Evolutionary conservation across 2,329 filamentous ascomycete species (phyloP), one percentile per base, ranked within the genome.

Genomic region (Penicillium sumatraense): DNA sequence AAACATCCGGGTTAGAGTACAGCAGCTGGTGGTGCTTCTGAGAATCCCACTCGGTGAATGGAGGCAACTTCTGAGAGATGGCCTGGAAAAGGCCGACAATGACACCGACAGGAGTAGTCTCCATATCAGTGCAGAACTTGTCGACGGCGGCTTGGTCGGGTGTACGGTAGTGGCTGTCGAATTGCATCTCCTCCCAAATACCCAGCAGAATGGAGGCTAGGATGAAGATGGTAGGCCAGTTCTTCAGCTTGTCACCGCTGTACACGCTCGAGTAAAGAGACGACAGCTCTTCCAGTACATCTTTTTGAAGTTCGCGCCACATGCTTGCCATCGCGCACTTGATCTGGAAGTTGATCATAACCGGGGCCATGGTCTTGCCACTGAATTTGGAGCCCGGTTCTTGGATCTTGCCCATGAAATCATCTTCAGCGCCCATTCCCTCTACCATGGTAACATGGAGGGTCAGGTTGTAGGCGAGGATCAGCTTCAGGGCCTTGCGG

Each of bases 291-390:
- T 96, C 93, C 2, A 98, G 83, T 33, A 97, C 92, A 67, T 97
- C 93, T 80, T 96, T 96, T 75, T 97, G 93, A 54, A 98, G 82
- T 75, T 96, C 93, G 62, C 93, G 92, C 93, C 93, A 98, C 91
- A 97, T 96, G 69, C 96, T 92, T 63, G 93, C 93, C 78, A 98
- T 88, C 51, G 93, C 93, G 69, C 90, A 95, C 84, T 98, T 98
- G 81, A 98, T 92, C 80, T 97, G 91, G 85, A 97, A 97, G 82
- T 97, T 98, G 85, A 98, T 96, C 93, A 98, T 96, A 72, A 97
- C 93, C 11, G 93, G 93, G 14, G 93, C 93, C 60, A 96, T 87
- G 31, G 89, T 93, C 81, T 93, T 93, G 69, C 93, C 93, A 67
- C 85, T 89, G 81, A 89, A 97, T 73, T 91, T 95, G 63, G 91